Conservation (phyloP, 2,329 filamentous ascomycete genomes). For the Neofusicoccum umdonicola region DNA sequence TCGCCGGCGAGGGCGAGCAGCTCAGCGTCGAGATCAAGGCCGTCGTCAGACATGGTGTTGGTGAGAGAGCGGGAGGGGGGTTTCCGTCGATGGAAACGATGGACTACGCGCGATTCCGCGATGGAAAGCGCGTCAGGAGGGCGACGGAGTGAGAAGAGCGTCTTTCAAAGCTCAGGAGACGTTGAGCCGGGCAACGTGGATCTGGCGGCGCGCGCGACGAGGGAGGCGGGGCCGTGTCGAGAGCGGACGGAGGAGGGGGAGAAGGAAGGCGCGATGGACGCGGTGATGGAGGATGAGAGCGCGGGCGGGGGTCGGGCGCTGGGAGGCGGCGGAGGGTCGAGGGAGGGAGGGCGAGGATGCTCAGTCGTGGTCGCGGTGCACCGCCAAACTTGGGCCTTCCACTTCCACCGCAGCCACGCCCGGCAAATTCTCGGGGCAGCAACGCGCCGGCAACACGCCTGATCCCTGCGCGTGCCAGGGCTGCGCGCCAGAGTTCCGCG, state of each 20-base stretch:
- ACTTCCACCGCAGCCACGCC: background rate
- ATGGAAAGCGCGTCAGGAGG: background rate
- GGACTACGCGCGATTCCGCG: background rate
- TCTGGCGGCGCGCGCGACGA: slow-evolving; percentile 8
- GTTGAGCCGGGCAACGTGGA: slow-evolving; percentile 1
- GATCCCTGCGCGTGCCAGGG: background rate
- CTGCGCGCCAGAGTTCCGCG: background rate
- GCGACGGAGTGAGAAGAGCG: background rate
- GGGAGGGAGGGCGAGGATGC: background rate
- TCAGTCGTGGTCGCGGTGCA: slow-evolving; percentile 10
- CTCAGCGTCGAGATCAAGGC: slow-evolving; percentile 72
- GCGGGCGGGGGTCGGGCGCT: background rate
- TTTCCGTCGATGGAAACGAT: background rate
- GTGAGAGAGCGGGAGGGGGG: background rate
- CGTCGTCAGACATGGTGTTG: slow-evolving; percentile 65
- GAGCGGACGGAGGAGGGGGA: background rate
- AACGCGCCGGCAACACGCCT: background rate
- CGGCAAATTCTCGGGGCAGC: background rate
- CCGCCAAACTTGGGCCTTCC: slow-evolving; percentile 7
- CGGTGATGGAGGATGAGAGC: background rate
- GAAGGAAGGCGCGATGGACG: background rate
- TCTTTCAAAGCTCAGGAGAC: slow-evolving; percentile 10
- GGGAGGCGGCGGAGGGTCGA: background rate
- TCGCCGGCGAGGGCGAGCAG: slow-evolving; percentile 89
- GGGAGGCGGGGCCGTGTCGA: background rate